These are phyloP conservation scores for Ampelomyces quisqualis DNA, from an alignment of 2,329 filamentous ascomycete genomes.

Conservation along the genomic window DNA sequence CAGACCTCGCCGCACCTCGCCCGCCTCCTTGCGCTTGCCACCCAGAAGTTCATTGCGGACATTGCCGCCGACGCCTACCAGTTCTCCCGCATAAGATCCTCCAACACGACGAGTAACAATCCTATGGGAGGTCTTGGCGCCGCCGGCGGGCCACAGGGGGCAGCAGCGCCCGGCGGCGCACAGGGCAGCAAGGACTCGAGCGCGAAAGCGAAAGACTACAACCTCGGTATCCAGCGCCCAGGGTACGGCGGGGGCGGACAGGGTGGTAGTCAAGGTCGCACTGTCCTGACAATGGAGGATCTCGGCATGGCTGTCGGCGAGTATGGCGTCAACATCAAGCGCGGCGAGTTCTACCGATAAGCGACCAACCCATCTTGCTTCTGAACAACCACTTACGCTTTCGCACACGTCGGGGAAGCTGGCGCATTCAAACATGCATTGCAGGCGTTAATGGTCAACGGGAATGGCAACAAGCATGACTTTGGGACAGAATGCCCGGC, in stretches of 20 bases:
- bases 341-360: conserved; percentile 93
- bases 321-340: conserved; percentile 96
- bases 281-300: conserved; percentile 98
- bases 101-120: conserved; percentile 86
- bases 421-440: conserved; percentile 19
- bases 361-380: background rate
- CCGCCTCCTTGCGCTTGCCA: conserved; percentile 91
- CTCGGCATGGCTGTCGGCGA: conserved; percentile 96
- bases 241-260: conserved; percentile 78
- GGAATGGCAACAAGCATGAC: conserved; percentile 16
- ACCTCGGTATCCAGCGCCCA: conserved; percentile 51
- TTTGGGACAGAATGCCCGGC: conserved; percentile 14
- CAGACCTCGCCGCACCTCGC: conserved; percentile 88
- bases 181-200: conserved; percentile 50
- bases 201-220: conserved; percentile 50
- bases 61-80: conserved; percentile 97
- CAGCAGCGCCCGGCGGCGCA: conserved; percentile 57
- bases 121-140: conserved; percentile 78
- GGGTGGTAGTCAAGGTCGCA: conserved; percentile 84
- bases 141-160: conserved; percentile 63
- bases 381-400: no score
- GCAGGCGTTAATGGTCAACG: conserved; percentile 30
- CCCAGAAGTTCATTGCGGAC: conserved; percentile 97
- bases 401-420: background rate
- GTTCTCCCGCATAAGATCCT: conserved; percentile 93